These are phyloP conservation scores for Jaapia argillacea DNA, from an alignment of 768 basidiomycete genomes.

Conservation along the genomic window DNA sequence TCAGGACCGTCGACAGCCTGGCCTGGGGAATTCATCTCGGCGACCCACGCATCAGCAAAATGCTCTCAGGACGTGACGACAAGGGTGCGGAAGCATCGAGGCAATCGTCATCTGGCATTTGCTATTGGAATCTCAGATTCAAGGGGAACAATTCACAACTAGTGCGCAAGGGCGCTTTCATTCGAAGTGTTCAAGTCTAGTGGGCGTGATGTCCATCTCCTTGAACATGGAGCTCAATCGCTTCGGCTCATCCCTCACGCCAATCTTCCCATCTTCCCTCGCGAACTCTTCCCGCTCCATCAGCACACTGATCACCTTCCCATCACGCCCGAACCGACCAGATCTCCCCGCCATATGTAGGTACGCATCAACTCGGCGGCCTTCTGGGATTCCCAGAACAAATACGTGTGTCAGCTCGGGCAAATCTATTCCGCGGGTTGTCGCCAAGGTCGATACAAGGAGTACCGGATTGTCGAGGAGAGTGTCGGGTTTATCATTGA, in stretches of 20 bases:
- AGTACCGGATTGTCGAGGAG: slow-evolving; percentile 44
- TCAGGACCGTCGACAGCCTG: too few relatives aligned
- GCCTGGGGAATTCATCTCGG: too few relatives aligned
- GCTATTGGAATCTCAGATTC: too few relatives aligned
- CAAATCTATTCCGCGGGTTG: slow-evolving; percentile 65
- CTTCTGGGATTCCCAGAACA: slow-evolving; percentile 51
- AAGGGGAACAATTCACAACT: too few relatives aligned
- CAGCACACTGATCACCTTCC: slow-evolving; percentile 59
- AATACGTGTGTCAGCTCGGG: slow-evolving; percentile 69
- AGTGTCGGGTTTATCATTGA: slow-evolving; percentile 21
- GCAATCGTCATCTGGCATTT: too few relatives aligned
- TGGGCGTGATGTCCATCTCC: slow-evolving; percentile 33
- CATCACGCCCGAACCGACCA: slow-evolving; percentile 58
- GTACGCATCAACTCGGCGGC: slow-evolving; percentile 46
- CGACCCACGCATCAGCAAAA: too few relatives aligned
- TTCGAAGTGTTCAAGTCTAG: slow-evolving; percentile 43
- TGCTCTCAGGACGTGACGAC: too few relatives aligned
- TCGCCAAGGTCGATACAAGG: slow-evolving; percentile 60
- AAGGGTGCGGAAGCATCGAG: too few relatives aligned
- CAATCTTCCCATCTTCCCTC: slow-evolving; percentile 16
- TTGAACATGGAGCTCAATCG: slow-evolving; percentile 34
- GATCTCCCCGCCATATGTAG: slow-evolving; percentile 65
- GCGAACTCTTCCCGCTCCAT: slow-evolving; percentile 24
- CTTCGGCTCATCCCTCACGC: slow-evolving; percentile 24
- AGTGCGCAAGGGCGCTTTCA: too few relatives aligned